Conservation (phyloP, 106 monocot genomes). For the Triglochin maritima region DNA sequence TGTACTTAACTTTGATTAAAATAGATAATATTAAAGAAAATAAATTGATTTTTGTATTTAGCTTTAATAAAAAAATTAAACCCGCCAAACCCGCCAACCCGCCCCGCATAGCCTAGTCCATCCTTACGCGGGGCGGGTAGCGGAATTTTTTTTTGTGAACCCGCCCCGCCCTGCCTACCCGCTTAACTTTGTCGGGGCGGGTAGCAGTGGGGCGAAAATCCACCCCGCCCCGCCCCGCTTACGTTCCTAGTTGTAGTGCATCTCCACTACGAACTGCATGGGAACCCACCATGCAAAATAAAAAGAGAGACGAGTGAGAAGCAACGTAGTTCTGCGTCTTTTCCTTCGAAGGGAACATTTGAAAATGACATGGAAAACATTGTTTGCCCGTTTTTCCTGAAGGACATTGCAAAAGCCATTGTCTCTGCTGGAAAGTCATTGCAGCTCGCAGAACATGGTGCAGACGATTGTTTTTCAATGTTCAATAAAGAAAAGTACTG, state of each 20-base stretch:
- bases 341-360: conserved; percentile 18
- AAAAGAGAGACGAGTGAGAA: conserved; percentile 7
- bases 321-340: conserved; percentile 3
- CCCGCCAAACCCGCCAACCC: too few species aligned
- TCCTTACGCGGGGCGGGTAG: too few species aligned
- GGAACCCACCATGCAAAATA: conserved; percentile 12
- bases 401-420: conserved; percentile 55
- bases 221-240: too few species aligned
- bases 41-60: too few species aligned
- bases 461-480: conserved; percentile 16
- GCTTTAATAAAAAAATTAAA: too few species aligned
- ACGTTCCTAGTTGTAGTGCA: conserved; percentile 6
- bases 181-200: too few species aligned
- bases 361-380: conserved; percentile 20
- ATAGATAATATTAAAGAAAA: too few species aligned
- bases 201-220: too few species aligned
- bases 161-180: too few species aligned
- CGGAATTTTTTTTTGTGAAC: too few species aligned
- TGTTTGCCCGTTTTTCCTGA: conserved; percentile 64
- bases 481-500: conserved; percentile 2
- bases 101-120: too few species aligned
- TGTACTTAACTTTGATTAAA: too few species aligned
- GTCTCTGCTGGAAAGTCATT: conserved; percentile 98
- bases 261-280: neutral
- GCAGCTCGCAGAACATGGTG: conserved; percentile 64